These are phyloP conservation scores for Epichloe hybrida DNA, from an alignment of 2,329 filamentous ascomycete genomes.

Conservation along the genomic window DNA sequence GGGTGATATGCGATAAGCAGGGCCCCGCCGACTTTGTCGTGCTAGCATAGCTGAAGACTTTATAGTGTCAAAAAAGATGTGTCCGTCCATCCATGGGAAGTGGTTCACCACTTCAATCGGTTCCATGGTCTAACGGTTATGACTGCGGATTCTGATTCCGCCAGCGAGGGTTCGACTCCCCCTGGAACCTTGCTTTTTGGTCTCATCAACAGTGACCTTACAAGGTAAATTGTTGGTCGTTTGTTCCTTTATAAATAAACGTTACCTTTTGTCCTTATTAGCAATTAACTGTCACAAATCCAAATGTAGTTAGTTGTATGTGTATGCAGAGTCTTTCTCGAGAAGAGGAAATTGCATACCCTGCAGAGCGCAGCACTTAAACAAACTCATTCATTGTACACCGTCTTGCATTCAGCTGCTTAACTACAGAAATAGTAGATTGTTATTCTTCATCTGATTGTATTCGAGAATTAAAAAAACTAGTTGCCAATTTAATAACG, in stretches of 20 bases:
- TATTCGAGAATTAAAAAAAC: not conserved
- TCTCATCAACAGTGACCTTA: too few relatives aligned
- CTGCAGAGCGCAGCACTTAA: too few relatives aligned
- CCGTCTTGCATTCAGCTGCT: too few relatives aligned
- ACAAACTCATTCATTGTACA: too few relatives aligned
- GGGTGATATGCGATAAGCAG: slow-evolving; percentile 12
- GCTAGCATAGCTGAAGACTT: rapidly evolving
- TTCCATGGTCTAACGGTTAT: slow-evolving; percentile 25
- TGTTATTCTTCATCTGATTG: too few relatives aligned
- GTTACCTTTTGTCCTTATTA: too few relatives aligned
- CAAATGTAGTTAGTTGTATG: too few relatives aligned
- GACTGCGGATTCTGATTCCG: slow-evolving; percentile 24
- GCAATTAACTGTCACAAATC: too few relatives aligned
- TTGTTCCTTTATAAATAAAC: not conserved
- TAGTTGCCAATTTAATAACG: not conserved
- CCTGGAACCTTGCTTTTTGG: slow-evolving; percentile 17
- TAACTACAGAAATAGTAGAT: too few relatives aligned
- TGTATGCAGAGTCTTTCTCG: too few relatives aligned
- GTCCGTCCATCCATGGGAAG: slow-evolving; percentile 12
- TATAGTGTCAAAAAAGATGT: slow-evolving; percentile 1
- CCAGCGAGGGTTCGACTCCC: slow-evolving; percentile 25
- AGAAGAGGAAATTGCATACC: too few relatives aligned
- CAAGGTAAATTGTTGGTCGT: not conserved
- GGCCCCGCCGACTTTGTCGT: not conserved
- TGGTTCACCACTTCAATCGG: slow-evolving; percentile 14